Conservation (phyloP, 768 basidiomycete genomes). For the Tephrocybe sp. region DNA sequence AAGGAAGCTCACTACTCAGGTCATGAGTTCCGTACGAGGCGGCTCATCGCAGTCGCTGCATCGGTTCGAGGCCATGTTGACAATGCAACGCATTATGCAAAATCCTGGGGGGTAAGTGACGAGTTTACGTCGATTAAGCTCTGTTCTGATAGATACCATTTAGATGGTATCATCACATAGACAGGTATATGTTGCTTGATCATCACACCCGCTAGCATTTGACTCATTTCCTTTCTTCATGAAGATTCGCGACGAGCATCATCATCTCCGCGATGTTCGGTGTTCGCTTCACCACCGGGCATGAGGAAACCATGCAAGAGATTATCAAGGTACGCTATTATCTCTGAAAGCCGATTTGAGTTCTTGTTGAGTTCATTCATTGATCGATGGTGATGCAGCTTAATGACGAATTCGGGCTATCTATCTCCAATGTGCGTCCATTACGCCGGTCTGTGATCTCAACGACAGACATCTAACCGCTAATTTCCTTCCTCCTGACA, state of each 20-base stretch:
- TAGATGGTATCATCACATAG: conserved; percentile 4
- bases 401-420: conserved; percentile 7
- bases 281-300: conserved; percentile 5
- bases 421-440: conserved; percentile 4
- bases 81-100: conserved; percentile 5
- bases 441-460: background rate
- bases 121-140: background rate
- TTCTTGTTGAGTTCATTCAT: background rate
- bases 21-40: conserved; percentile 5
- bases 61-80: conserved; percentile 9
- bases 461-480: background rate
- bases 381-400: background rate
- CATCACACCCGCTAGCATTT: too few species aligned
- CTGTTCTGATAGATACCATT: background rate
- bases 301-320: conserved; percentile 3
- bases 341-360: background rate
- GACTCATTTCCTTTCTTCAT: background rate
- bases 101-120: conserved; percentile 1
- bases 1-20: conserved; percentile 7
- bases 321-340: conserved; percentile 3
- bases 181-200: too few species aligned
- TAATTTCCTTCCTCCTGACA: background rate
- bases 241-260: conserved; percentile 4
- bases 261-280: conserved; percentile 11
- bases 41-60: conserved; percentile 7